Percentiles rank a stretch among this genome's conserved stretches.
Conservation (phyloP, 805 yeast genomes). For the Candida montana region DNA sequence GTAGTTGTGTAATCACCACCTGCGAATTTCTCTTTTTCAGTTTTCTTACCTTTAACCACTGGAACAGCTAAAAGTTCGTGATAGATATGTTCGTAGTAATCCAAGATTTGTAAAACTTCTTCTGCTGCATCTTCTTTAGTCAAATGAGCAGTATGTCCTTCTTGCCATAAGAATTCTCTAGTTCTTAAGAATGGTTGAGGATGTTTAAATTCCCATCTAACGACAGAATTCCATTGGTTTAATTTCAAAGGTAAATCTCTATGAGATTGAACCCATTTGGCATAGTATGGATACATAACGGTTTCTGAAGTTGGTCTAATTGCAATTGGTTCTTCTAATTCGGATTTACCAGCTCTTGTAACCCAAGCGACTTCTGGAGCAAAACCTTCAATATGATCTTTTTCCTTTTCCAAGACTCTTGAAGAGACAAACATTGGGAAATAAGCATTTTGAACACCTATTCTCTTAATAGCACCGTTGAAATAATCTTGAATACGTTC, state of each 20-base stretch:
- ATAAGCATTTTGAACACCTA: constrained; percentile 93
- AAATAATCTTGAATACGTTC: constrained; percentile 89
- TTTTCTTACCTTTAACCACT: constrained; percentile 88
- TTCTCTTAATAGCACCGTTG: constrained; percentile 68
- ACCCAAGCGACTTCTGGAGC: constrained; percentile 99
- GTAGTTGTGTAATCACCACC: constrained; percentile 97
- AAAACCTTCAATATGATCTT: constrained; percentile 97
- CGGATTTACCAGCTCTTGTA: constrained; percentile 90
- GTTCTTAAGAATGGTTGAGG: constrained; percentile 99
- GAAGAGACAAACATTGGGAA: constrained; percentile 98
- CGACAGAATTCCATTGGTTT: constrained; percentile 99
- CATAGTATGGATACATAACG: constrained; percentile 98
- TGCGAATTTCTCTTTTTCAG: constrained; percentile 97
- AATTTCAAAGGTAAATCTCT: constrained; percentile 94
- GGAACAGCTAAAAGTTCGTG: constrained; percentile 96
- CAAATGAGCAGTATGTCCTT: constrained; percentile 97
- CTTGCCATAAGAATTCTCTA: constrained; percentile 99
- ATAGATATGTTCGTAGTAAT: constrained; percentile 78
- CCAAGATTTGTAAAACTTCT: constrained; percentile 84
- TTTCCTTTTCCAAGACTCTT: constrained; percentile 91
- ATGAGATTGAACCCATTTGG: constrained; percentile 98
- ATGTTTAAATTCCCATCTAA: constrained; percentile 99
- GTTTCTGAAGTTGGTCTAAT: constrained; percentile 99
- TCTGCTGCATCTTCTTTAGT: constrained; percentile 72
- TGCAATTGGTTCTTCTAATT: constrained; percentile 96